A percentile compares a stretch with the other conserved stretches of the same genome.
These are phyloP conservation scores for Penicillium pancosmium DNA, from an alignment of 495 filamentous ascomycete species.

Conservation along the genomic window DNA sequence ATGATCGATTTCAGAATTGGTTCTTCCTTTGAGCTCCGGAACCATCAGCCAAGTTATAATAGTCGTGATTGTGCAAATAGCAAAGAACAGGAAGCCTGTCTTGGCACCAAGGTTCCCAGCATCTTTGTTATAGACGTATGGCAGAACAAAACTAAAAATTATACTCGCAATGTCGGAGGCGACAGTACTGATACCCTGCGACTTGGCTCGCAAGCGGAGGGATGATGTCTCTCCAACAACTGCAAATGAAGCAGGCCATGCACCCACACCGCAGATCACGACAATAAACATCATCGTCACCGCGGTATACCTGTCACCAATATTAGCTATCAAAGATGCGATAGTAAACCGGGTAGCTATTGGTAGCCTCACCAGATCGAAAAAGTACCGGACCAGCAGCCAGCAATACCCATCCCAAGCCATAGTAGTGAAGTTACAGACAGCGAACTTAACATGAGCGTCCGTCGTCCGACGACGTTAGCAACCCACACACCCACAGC, in stretches of 20 bases:
- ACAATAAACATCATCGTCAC: conserved; percentile 3
- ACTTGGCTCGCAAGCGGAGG: not conserved
- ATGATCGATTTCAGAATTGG: not conserved
- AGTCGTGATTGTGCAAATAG: not conserved
- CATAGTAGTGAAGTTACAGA: not conserved
- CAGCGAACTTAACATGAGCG: not conserved
- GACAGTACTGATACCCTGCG: not conserved
- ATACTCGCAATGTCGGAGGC: not conserved
- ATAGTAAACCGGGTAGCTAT: not conserved
- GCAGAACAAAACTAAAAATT: not conserved
- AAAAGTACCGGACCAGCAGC: not conserved
- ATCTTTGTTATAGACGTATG: conserved; percentile 2
- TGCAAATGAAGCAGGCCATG: conserved; percentile 12
- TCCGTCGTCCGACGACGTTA: not conserved
- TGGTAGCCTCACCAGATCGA: not conserved
- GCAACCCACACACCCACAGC: conserved; percentile 1
- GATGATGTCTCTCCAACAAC: conserved; percentile 11
- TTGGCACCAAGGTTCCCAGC: not conserved
- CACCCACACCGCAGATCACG: conserved; percentile 6
- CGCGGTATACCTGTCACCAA: not conserved
- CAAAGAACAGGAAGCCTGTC: conserved; percentile 1
- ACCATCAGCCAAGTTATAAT: not conserved
- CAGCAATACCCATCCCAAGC: not conserved
- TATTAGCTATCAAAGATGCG: not conserved
- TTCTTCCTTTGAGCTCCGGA: not conserved